Base-by-base conservation (phyloP, 1,284 basidiomycete genomes). In the Apiotrichum sp. region DNA sequence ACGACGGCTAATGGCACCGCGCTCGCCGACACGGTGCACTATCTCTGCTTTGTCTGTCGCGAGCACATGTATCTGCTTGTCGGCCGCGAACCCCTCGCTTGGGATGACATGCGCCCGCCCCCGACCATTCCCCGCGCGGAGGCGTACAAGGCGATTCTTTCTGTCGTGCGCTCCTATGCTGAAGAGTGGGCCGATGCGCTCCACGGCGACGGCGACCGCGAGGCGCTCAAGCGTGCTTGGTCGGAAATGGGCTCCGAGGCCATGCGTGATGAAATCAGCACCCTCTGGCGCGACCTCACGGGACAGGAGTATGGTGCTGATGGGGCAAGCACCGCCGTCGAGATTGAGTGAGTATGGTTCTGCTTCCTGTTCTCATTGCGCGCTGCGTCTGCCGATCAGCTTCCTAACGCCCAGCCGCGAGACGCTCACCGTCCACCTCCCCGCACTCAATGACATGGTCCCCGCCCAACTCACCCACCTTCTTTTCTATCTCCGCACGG, bases 1-100 rank as follows among this genome's bases (percentile, higher is more conserved):
- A 8, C 51, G n/a, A 38, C 45, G 31, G 29, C 29, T 29, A 29
- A 29, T 29, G 33, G 49, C 10, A 50, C 60, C 2, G 72, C 72
- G 1, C 57, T 72, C 10, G 45, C 52, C 1, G 73, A 75, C 51
- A 62, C 65, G 2, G 58, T 71, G 0, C 73, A 75, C 55, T 75
- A 70, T 56, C 63, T 72, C 38, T 62, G 71, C 32, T 75, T 75
- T 61, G 56, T 62, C 0, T 58, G 68, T 8, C 65, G 73, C 22
- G 64, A 70, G 52, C 71, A 75, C 46, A 64, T 75, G 10, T 67
- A 65, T 54, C 32, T 42, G 4, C 55, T 73, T 0, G 54, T 73
- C 16, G 60, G 54, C 6, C 38, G 52, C 6, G 39, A 50, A 1
- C 57, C 63, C 0, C 55, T 75, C 6, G 41, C 32, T 40, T 75